phyloP scores from a whole-genome alignment of 2,329 filamentous ascomycete genomes.

The Colletotrichum chrysophilum region DNA sequence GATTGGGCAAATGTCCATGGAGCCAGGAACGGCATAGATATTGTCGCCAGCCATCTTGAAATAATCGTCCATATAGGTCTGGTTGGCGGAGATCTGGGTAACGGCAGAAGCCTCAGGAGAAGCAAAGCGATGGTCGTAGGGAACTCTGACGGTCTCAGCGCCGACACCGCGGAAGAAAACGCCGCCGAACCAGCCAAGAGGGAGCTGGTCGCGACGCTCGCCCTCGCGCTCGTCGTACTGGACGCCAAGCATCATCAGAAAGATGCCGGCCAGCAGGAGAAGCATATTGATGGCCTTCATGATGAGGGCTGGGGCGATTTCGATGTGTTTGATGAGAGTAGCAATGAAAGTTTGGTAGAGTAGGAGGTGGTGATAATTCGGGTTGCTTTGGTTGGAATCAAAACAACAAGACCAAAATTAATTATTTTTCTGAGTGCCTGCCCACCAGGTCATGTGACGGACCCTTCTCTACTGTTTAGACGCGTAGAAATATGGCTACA shows the following conservation, averaged over 20 bases:
- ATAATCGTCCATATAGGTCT: background rate
- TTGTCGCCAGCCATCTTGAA: background rate
- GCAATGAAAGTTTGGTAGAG: background rate
- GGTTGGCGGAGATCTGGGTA: too few relatives aligned
- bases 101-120: too few relatives aligned
- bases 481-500: too few relatives aligned
- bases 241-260: background rate
- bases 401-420: background rate
- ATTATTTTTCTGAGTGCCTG: background rate
- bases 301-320: background rate
- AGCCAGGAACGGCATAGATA: accelerated
- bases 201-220: background rate
- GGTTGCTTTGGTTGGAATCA: background rate
- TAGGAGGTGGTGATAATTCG: background rate
- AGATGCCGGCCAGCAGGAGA: background rate
- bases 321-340: background rate
- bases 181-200: background rate
- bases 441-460: background rate
- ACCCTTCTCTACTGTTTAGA: background rate
- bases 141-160: too few relatives aligned
- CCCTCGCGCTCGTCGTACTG: background rate
- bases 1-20: accelerated
- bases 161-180: background rate
- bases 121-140: too few relatives aligned
- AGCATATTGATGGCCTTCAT: background rate